phyloP scores from a whole-genome alignment of 345 rosid species.

The Brassica incana region DNA sequence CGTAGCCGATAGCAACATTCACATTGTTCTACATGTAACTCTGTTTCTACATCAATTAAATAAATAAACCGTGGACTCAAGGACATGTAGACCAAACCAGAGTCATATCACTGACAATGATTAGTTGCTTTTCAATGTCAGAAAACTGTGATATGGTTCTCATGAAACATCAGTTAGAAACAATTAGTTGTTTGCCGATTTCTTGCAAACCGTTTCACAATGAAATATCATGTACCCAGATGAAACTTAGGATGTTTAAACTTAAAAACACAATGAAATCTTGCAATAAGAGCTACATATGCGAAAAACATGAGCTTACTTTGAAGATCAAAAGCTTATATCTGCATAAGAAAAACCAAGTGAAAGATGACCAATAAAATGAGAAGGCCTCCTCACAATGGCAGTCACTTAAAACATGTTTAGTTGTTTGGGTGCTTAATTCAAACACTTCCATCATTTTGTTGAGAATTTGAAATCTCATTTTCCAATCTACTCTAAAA shows the following conservation, averaged over 20 bases:
- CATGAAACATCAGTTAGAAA: not conserved
- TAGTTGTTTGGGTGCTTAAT: not conserved
- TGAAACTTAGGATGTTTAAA: slow-evolving; percentile 1
- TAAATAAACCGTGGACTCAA: not conserved
- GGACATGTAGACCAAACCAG: not conserved
- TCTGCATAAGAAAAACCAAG: not conserved
- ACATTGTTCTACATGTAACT: slow-evolving; percentile 65
- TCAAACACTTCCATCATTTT: not conserved
- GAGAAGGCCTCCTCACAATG: slow-evolving; percentile 62
- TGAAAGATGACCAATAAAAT: not conserved
- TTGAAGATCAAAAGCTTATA: not conserved
- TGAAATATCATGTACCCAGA: not conserved
- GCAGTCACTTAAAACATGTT: slow-evolving; percentile 63
- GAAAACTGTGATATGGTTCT: not conserved
- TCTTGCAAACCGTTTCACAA: not conserved
- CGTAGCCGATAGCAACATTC: slow-evolving; percentile 63
- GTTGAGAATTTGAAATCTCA: not conserved
- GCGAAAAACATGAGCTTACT: not conserved
- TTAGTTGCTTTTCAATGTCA: not conserved
- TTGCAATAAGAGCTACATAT: not conserved
- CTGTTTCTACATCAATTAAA: slow-evolving; percentile 32
- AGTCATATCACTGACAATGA: not conserved
- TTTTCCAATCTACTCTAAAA: not conserved
- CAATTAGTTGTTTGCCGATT: not conserved
- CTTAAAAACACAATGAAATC: not conserved